These are phyloP conservation scores for Phaseolus lunatus DNA, from an alignment of 306 rosid species.

Conservation along the genomic window DNA sequence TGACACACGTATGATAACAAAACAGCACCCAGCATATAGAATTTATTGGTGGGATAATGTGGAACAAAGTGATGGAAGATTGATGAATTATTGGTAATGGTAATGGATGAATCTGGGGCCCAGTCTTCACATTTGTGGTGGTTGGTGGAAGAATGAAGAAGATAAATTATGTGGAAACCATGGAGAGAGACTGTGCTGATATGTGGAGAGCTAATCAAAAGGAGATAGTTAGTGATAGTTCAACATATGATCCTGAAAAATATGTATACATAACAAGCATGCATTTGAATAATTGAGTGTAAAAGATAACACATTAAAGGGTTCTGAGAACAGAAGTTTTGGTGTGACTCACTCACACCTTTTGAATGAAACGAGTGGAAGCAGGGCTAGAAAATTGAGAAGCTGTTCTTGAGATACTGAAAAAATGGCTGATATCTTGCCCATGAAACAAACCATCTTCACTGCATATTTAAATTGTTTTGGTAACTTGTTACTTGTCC, in stretches of 20 bases:
- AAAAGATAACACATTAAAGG: background rate
- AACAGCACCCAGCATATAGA: background rate
- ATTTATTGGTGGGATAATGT: slow-evolving; percentile 13
- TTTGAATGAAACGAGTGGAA: background rate
- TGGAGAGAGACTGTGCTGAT: too few relatives aligned
- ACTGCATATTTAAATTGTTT: background rate
- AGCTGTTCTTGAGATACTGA: background rate
- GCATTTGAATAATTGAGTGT: background rate
- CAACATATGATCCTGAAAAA: background rate
- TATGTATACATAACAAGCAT: background rate
- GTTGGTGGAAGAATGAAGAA: slow-evolving; percentile 5
- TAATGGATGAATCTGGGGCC: slow-evolving; percentile 24
- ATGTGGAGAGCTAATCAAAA: background rate
- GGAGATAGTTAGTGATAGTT: too few relatives aligned
- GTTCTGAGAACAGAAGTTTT: background rate
- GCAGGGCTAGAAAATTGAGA: background rate
- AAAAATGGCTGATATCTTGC: slow-evolving; percentile 1
- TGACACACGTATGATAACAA: background rate
- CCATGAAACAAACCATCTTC: background rate
- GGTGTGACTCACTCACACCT: slow-evolving; percentile 4
- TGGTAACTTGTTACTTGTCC: background rate
- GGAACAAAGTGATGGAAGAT: slow-evolving; percentile 13
- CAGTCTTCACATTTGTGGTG: background rate
- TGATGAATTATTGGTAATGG: slow-evolving; percentile 31
- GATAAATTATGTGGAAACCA: background rate